Evolutionary conservation across 305 asterid species (phyloP).

Genomic region (Fraxinus greggii): DNA sequence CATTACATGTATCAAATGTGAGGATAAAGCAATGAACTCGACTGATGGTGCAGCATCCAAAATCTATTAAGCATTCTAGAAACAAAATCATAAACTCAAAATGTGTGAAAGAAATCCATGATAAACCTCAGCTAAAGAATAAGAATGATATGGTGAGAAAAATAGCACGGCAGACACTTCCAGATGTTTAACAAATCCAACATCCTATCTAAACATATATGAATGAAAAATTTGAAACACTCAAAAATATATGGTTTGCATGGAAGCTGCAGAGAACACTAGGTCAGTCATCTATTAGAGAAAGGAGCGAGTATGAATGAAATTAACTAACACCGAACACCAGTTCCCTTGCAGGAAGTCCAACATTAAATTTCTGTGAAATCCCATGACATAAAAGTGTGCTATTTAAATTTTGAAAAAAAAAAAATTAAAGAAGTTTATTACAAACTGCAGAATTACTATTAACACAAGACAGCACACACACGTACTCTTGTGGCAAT

Average conservation of each 20-base stretch:
- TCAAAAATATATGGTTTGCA: background rate
- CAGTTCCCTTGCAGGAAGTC: background rate
- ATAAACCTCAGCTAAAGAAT: background rate
- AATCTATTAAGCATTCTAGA: background rate
- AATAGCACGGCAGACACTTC: background rate
- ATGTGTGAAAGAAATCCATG: background rate
- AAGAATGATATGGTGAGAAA: background rate
- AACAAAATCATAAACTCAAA: background rate
- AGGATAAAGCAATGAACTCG: background rate
- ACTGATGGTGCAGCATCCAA: background rate
- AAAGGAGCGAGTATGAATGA: background rate
- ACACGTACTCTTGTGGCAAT: background rate
- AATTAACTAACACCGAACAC: background rate
- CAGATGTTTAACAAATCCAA: background rate
- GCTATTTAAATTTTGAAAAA: background rate
- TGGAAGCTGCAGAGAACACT: background rate
- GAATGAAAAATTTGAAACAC: background rate
- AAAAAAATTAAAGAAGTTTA: background rate
- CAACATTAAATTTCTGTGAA: background rate
- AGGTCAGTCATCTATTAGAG: background rate
- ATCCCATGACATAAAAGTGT: background rate
- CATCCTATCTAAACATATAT: background rate
- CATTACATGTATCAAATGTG: conserved; percentile 2
- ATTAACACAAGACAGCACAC: background rate
- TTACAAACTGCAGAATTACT: background rate